phyloP scores from a whole-genome alignment of 2,329 filamentous ascomycete species.

The Cadophora malorum region DNA sequence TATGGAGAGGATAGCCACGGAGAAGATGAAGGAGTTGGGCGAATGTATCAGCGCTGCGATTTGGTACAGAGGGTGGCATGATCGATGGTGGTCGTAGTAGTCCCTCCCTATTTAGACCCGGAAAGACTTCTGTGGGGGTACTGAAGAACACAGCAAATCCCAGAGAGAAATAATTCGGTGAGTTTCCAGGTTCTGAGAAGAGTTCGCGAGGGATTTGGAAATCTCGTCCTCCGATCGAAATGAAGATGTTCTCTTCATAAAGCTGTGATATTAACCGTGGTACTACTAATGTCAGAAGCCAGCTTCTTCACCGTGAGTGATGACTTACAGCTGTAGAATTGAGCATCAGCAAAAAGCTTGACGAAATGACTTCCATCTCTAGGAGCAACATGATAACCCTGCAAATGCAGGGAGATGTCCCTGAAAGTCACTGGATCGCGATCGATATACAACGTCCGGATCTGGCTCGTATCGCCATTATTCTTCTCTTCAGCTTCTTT shows the following conservation, averaged over 20 bases:
- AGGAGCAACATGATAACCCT: constrained; percentile 87
- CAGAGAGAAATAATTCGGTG: constrained; percentile 94
- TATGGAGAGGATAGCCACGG: constrained; percentile 81
- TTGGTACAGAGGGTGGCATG: constrained; percentile 79
- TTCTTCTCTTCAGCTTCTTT: constrained; percentile 63
- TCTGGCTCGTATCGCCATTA: constrained; percentile 42
- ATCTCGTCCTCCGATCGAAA: constrained; percentile 83
- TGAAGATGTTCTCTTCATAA: constrained; percentile 90
- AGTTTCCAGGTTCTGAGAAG: constrained; percentile 84
- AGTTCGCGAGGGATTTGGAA: constrained; percentile 91
- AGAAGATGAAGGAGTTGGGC: constrained; percentile 81
- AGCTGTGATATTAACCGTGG: constrained; percentile 89
- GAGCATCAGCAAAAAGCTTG: constrained; percentile 89
- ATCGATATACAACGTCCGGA: constrained; percentile 93
- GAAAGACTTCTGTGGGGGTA: constrained; percentile 80
- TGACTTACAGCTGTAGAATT: constrained; percentile 83
- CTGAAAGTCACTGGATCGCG: constrained; percentile 87
- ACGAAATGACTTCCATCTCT: constrained; percentile 87
- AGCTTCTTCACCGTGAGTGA: neutral
- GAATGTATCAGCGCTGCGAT: constrained; percentile 83
- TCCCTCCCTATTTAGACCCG: constrained; percentile 75
- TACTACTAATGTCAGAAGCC: constrained; percentile 57
- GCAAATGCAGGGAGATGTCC: constrained; percentile 88
- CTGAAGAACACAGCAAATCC: constrained; percentile 90
- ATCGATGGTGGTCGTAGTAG: constrained; percentile 89